A percentile compares a stretch with the other conserved stretches of the same genome.
Conservation (phyloP, 257 asterid genomes). For the Agastache rugosa region DNA sequence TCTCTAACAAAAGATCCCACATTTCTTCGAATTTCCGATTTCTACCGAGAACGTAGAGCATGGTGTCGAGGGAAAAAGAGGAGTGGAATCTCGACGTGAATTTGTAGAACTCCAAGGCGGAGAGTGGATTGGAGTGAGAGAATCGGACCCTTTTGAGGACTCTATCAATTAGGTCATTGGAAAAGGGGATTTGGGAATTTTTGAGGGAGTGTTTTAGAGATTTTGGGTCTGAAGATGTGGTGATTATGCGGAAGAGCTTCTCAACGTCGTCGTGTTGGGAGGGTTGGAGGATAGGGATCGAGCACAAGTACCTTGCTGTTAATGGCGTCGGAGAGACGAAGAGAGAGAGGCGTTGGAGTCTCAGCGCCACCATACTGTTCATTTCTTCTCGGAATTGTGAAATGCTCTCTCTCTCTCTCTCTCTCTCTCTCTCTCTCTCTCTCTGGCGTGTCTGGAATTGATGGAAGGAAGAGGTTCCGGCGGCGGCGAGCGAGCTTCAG, state of each 20-base stretch:
- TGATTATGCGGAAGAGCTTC: constrained; percentile 55
- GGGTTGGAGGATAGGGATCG: constrained; percentile 35
- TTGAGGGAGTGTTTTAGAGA: constrained; percentile 57
- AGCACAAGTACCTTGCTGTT: constrained; percentile 38
- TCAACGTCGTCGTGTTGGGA: constrained; percentile 52
- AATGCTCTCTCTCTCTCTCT: background rate
- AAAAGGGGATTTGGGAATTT: constrained; percentile 55
- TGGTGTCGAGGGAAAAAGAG: constrained; percentile 69
- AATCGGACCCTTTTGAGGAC: constrained; percentile 87
- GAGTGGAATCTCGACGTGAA: constrained; percentile 61
- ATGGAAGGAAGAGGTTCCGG: no score
- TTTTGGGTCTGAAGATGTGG: constrained; percentile 58
- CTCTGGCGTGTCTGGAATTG: background rate
- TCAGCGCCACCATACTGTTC: constrained; percentile 23
- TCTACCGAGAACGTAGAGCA: constrained; percentile 81
- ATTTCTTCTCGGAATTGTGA: constrained; percentile 25
- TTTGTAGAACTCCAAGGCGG: constrained; percentile 70
- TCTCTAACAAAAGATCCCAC: constrained; percentile 73
- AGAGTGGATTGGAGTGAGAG: constrained; percentile 79
- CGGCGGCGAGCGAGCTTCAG: no score
- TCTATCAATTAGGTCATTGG: constrained; percentile 67
- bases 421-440: background rate
- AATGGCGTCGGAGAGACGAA: constrained; percentile 31
- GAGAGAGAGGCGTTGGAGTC: constrained; percentile 28
- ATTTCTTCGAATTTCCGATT: constrained; percentile 64